Base-by-base conservation (phyloP, 1,284 basidiomycete genomes). In the Pascua guehoae region DNA sequence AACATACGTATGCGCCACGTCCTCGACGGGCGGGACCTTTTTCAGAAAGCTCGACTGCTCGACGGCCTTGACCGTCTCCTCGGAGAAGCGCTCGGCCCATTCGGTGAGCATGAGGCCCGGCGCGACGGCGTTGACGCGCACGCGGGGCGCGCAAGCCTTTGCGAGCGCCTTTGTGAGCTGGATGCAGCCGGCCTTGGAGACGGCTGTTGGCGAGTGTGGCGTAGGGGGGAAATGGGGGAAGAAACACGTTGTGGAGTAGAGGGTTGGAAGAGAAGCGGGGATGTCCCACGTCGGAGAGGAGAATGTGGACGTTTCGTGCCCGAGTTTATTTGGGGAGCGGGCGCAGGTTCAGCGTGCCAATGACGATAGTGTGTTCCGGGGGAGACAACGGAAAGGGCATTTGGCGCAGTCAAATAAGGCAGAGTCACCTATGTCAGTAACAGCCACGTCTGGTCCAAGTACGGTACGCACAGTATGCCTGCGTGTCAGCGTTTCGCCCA, bases 51-150 rank as follows among this genome's bases (percentile, higher is more conserved):
- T 60, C 42, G 39, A 52, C 51, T 57, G 42, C 38, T 47, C 39
- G 41, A 60, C 54, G 39, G 41, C 41, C 17, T 58, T 51, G 40
- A 60, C 54, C 41, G 53, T 45, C 44, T 63, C 63, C 38, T 61
- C 45, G 24, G 58, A 45, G 47, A 65, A 62, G n/a, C 57, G 57
- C 40, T 57, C 54, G 36, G 56, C 47, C 65, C 65, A 66, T 32
- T 66, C 65, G 41, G 65, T 66, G 39, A 61, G 54, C 46, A 66
- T 60, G 32, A 66, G 49, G 38, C 65, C 65, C 0, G 65, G 61
- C 2, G 61, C 53, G 40, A 66, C 61, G 18, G 53, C 56, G 54
- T 66, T 66, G 51, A 65, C 65, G 47, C 59, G 60, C 12, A 63
- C 58, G 39, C 60, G 46, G 11, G 65, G 65, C 8, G 58, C 61